These are phyloP conservation scores for Xylaria intraflava DNA, from an alignment of 495 filamentous ascomycete genomes.

Conservation along the genomic window DNA sequence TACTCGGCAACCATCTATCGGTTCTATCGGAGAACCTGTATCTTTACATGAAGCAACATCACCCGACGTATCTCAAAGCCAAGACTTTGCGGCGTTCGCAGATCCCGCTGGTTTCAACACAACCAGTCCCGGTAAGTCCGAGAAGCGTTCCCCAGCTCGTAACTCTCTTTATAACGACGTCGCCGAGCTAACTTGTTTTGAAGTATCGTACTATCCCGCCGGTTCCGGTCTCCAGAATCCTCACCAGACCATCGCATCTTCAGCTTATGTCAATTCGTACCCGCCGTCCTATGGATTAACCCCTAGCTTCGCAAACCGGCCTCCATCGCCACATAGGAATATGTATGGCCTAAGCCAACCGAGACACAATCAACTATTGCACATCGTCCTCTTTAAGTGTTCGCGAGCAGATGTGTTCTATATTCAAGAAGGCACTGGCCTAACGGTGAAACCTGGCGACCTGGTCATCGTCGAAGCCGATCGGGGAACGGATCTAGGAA, in stretches of 20 bases:
- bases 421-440: constrained; percentile 87
- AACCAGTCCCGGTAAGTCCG: constrained; percentile 31
- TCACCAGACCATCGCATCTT: constrained; percentile 35
- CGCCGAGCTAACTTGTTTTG: constrained; percentile 19
- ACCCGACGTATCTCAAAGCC: constrained; percentile 32
- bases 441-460: constrained; percentile 84
- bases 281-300: constrained; percentile 42
- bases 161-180: neutral
- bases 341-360: constrained; percentile 60
- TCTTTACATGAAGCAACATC: constrained; percentile 36
- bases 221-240: constrained; percentile 19
- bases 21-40: constrained; percentile 53
- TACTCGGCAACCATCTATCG: constrained; percentile 61
- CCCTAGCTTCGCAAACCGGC: constrained; percentile 48
- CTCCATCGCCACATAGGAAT: constrained; percentile 50
- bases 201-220: constrained; percentile 47
- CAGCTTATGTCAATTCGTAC: constrained; percentile 34
- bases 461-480: constrained; percentile 97
- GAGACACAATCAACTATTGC: constrained; percentile 74
- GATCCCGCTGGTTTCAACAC: constrained; percentile 29
- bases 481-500: constrained; percentile 89
- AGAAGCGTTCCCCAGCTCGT: neutral
- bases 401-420: constrained; percentile 92
- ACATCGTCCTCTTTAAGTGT: constrained; percentile 94
- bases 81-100: constrained; percentile 30